Base-by-base conservation (phyloP, 495 filamentous ascomycete genomes). In the Neurospora sp. region DNA sequence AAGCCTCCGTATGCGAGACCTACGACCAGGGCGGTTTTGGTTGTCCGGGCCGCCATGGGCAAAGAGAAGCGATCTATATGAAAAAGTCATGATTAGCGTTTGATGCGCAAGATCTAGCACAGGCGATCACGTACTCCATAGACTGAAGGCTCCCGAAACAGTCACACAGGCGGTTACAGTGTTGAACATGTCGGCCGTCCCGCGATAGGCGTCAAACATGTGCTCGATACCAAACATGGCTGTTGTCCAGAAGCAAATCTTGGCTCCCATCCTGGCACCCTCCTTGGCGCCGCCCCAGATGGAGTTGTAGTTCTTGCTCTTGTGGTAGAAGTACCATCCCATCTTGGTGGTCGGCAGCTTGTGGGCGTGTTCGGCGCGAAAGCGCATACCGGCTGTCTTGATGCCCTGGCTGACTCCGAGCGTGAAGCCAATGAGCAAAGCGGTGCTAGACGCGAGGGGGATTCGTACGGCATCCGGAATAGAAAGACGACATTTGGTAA, bases 281-380 rank as follows among this genome's bases (percentile, higher is more conserved):
- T 94, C 93, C 74, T 87, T 88, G 14, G 94, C 81, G 0, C 91
- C 96, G 3, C 92, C 93, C 12, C 90, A 86, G 69, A 91, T 87
- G 7, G 90, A 82, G 72, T 92, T 88, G 83, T 98, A 98, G 80
- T 97, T 98, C 83, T 98, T 98, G 77, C 89, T 93, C 82, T 97
- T 98, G 82, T 98, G 96, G 79, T 99, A 99, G 38, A 98, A 88
- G 79, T 93, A 99, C 96, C 96, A 99, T 39, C 93, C 96, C 9
- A 88, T 88, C 31, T 91, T 88, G n/a, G 88, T 88, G 7, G 84
- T 89, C 27, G 96, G 96, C 66, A 96, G 88, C 76, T 94, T 90
- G 83, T 99, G 96, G 27, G 96, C 92, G 78, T 99, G 96, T 82
- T 99, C 80, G 22, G 96, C 96, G 70, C 95, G 91, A 82, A 98